Conservation (phyloP, 495 filamentous ascomycete genomes). For the Bryoglossum gracile region DNA sequence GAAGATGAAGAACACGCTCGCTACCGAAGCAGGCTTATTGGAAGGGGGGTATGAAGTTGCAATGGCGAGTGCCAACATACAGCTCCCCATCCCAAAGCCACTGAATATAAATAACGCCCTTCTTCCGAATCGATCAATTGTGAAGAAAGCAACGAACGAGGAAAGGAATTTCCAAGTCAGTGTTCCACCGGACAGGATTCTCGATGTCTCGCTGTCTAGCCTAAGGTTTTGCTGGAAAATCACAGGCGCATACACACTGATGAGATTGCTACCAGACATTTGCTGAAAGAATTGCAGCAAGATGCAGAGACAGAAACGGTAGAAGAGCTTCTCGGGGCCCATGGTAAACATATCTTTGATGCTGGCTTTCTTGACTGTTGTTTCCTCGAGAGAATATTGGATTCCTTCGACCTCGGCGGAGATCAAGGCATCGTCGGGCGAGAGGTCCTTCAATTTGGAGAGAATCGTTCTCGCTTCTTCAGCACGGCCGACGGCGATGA, state of each 20-base stretch:
- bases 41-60: neutral
- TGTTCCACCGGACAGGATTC: slow-evolving; percentile 34
- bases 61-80: neutral
- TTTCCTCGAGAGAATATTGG: no score
- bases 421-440: neutral
- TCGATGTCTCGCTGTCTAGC: slow-evolving; percentile 32
- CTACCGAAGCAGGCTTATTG: neutral
- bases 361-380: no score
- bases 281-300: no score
- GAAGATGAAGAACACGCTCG: slow-evolving; percentile 10
- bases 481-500: neutral
- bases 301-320: no score
- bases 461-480: neutral
- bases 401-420: neutral
- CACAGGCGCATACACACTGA: slow-evolving; percentile 45
- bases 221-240: slow-evolving; percentile 53
- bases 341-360: no score
- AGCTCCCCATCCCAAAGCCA: slow-evolving; percentile 31
- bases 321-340: no score
- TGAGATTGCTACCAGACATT: no score
- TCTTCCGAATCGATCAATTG: slow-evolving; percentile 65
- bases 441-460: neutral
- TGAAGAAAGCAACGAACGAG: slow-evolving; percentile 59
- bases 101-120: slow-evolving; percentile 49
- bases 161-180: slow-evolving; percentile 48